Evolutionary conservation across 2,329 filamentous ascomycete species (phyloP).

Genomic region (Calonectria ilicicola): DNA sequence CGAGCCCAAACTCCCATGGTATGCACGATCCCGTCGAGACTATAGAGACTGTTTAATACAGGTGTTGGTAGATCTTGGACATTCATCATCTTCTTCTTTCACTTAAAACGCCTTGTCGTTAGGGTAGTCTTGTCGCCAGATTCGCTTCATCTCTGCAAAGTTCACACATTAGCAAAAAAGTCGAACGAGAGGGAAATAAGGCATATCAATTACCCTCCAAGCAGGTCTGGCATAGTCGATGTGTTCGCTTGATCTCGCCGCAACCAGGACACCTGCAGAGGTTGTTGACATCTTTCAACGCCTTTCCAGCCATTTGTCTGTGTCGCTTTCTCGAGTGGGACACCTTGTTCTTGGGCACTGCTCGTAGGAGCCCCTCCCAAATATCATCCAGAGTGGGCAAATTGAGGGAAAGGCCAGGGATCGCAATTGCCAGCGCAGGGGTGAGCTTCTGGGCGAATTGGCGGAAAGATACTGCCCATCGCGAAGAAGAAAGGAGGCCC

Average conservation of each 20-base stretch:
- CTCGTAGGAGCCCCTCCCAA: slow-evolving; percentile 92
- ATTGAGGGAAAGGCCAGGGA: slow-evolving; percentile 70
- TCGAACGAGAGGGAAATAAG: background rate
- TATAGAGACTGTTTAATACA: slow-evolving; percentile 48
- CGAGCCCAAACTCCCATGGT: slow-evolving; percentile 48
- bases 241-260: slow-evolving; percentile 87
- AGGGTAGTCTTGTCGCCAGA: slow-evolving; percentile 56
- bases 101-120: slow-evolving; percentile 48
- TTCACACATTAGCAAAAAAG: slow-evolving; percentile 20
- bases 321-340: slow-evolving; percentile 96
- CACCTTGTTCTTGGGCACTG: slow-evolving; percentile 98
- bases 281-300: slow-evolving; percentile 87
- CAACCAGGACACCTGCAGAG: slow-evolving; percentile 92
- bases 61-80: slow-evolving; percentile 37
- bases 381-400: slow-evolving; percentile 77
- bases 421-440: slow-evolving; percentile 66
- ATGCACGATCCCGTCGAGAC: slow-evolving; percentile 47
- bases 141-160: slow-evolving; percentile 57
- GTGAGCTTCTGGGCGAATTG: slow-evolving; percentile 62
- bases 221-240: slow-evolving; percentile 89
- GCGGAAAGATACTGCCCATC: slow-evolving; percentile 58
- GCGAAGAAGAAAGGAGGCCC: slow-evolving; percentile 54
- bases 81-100: slow-evolving; percentile 23
- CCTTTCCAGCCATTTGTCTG: slow-evolving; percentile 96
- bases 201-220: slow-evolving; percentile 74